Base-by-base conservation (phyloP, 75 land plant species). In the Pseudotsuga menziesii region DNA sequence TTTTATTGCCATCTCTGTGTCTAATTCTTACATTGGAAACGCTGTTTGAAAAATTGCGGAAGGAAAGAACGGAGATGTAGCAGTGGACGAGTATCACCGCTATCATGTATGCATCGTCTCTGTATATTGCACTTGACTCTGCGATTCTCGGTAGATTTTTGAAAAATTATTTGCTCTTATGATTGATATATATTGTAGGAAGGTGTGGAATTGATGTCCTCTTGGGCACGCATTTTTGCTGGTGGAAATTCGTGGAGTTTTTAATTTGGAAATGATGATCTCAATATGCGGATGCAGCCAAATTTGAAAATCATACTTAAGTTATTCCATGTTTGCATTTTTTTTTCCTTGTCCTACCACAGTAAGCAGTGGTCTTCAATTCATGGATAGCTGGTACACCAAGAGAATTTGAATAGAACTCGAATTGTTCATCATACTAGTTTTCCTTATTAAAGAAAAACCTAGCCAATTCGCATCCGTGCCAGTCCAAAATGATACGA, bases 61-160 rank as follows among this genome's bases (percentile, higher is more conserved):
- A 79, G 84, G 79, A 41, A 74, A 73, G 57, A 85, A 76, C 74
- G 87, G 76, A 57, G 87, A 85, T 58, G 63, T 82, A 58, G 81
- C 87, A 0, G 80, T 75, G 48, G 87, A 85, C 69, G 84, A 85
- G 41, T 85, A 85, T 58, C 81, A 85, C 66, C 81, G 75, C 11
- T 85, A 85, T 72, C 61, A 61, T 76, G 87, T 80, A 62, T 39
- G 41, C 4, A 3, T 39, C 41, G 41, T 39, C 41, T 39, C 41
- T 39, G 41, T 39, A 39, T 39, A 39, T 39, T 39, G 41, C 41
- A 39, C 41, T 39, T 4, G 41, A 39, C 62, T 61, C 62, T 8
- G n/a, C 0, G 16, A 11, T 41, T 61, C 19, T n/a, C n/a, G 29
- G 62, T 61, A 20, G 48, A 36, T 74, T 67, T 67, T 67, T n/a